Evolutionary conservation across 441 rosid genomes (phyloP), one percentile per base, ranked within the genome.

Genomic region (Omphalea diandra): DNA sequence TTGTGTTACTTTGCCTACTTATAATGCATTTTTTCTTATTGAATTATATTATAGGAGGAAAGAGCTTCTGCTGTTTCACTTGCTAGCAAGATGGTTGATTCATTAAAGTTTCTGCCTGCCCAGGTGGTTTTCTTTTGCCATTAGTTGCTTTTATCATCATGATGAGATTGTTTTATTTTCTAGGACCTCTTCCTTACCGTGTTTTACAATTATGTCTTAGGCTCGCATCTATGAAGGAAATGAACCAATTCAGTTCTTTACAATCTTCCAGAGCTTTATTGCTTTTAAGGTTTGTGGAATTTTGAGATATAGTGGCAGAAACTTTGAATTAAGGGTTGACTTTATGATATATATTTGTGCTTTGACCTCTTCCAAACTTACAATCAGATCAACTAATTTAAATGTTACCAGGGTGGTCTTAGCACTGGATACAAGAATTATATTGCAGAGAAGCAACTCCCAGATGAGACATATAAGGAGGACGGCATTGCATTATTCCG

Each of bases 241-340:
- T 43, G 99, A 96, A 81, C 94, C 99, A 12, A 81, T 89, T 80
- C 99, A 91, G 75, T 91, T 96, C 87, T 90, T 88, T 74, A 76
- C 91, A 61, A 90, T 96, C 81, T 84, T 96, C 77, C 99, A 96
- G 84, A 91, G 94, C 85, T 90, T 89, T 76, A 86, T 96, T 73
- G 82, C 86, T 56, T 86, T 90, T 75, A 91, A 91, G 99, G 99
- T 95, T 64, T 64, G 88, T 59, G 46, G 47, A 20, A 63, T 52
- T 79, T 65, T 53, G 46, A 59, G 63, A 41, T 65, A 9, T 40
- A 0, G 8, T 38, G 26, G 38, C 58, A 40, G 29, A 18, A 50
- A 7, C 62, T 29, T 36, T 10, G 36, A n/a, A 69, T 46, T 22
- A 56, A 46, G 22, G 41, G 27, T 41, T 31, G 31, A 33, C 15